phyloP scores from a whole-genome alignment of 2,329 filamentous ascomycete species.

The Aspergillus sp. region DNA sequence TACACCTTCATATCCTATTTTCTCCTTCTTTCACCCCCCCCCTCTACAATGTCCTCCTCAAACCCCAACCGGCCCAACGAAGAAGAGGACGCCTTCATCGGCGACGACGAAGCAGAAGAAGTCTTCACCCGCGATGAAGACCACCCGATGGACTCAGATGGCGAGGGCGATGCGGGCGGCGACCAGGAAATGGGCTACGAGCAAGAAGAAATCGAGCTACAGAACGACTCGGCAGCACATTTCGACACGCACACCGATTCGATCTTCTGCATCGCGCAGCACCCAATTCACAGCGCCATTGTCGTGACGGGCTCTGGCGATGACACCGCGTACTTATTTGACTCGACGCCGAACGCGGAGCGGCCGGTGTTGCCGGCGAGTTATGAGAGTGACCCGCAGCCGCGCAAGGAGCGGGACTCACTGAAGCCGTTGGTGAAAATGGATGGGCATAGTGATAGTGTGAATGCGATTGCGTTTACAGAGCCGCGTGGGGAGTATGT shows the following conservation, averaged over 20 bases:
- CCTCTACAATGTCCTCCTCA: constrained; percentile 33
- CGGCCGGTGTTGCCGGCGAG: constrained; percentile 71
- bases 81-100: constrained; percentile 71
- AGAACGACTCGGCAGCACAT: constrained; percentile 91
- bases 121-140: constrained; percentile 68
- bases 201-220: constrained; percentile 69
- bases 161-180: constrained; percentile 53
- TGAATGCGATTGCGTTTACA: constrained; percentile 84
- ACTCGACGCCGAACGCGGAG: constrained; percentile 63
- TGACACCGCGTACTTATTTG: constrained; percentile 84
- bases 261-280: constrained; percentile 92
- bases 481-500: constrained; percentile 79
- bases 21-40: not conserved
- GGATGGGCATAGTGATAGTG: constrained; percentile 87
- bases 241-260: constrained; percentile 89
- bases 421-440: constrained; percentile 70
- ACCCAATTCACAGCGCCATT: constrained; percentile 74
- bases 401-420: constrained; percentile 57
- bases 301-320: constrained; percentile 85
- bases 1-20: not conserved
- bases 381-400: constrained; percentile 67
- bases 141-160: constrained; percentile 76
- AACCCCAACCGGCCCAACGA: constrained; percentile 45
- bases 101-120: constrained; percentile 74
- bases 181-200: constrained; percentile 51